These are phyloP conservation scores for Aphanoascus verrucosus DNA, from an alignment of 2,329 filamentous ascomycete species.

Conservation along the genomic window DNA sequence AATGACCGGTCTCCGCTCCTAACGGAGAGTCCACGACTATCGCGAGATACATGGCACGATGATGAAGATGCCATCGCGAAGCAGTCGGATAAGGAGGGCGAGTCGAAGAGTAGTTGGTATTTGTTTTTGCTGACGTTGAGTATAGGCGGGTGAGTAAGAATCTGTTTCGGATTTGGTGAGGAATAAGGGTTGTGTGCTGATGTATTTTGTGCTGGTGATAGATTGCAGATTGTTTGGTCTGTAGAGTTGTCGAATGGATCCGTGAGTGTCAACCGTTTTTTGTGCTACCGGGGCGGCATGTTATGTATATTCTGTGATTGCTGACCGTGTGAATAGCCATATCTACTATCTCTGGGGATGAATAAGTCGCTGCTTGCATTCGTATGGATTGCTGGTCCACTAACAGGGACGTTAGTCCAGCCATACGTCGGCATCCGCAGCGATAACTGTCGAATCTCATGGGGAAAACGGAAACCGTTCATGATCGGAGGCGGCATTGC, in stretches of 20 bases:
- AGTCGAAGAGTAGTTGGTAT: constrained; percentile 69
- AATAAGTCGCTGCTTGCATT: constrained; percentile 74
- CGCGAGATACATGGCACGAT: constrained; percentile 17
- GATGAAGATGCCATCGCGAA: constrained; percentile 21
- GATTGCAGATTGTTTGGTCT: constrained; percentile 89
- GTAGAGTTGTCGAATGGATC: constrained; percentile 91
- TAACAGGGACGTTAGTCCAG: constrained; percentile 69
- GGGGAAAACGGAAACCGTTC: constrained; percentile 73
- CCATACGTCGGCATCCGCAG: constrained; percentile 74
- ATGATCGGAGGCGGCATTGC: constrained; percentile 61
- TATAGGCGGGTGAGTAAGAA: constrained; percentile 55
- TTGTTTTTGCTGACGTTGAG: constrained; percentile 75
- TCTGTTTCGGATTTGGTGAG: neutral
- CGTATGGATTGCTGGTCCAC: constrained; percentile 73
- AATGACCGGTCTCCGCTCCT: constrained; percentile 16
- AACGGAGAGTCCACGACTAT: constrained; percentile 13
- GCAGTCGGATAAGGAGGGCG: constrained; percentile 43
- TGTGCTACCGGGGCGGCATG: neutral
- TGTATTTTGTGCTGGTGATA: constrained; percentile 18
- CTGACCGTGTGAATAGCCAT: constrained; percentile 41
- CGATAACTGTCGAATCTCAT: constrained; percentile 61
- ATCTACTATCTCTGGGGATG: constrained; percentile 66
- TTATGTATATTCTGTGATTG: neutral
- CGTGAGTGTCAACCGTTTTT: constrained; percentile 31
- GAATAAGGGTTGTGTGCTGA: neutral